phyloP scores from a whole-genome alignment of 805 yeast genomes.

The Hanseniaspora lindneri region DNA sequence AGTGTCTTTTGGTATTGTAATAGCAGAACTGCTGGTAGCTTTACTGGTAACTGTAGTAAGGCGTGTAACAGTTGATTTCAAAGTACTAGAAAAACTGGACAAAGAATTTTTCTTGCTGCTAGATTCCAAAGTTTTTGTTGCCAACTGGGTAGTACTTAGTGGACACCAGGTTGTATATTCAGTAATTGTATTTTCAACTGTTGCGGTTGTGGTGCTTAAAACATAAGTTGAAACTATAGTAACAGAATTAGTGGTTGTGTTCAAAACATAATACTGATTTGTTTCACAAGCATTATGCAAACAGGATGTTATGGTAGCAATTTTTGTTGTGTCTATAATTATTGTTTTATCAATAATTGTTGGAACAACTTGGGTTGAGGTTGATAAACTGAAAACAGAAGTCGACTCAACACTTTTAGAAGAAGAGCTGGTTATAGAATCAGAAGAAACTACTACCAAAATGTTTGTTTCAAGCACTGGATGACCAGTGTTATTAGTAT shows the following conservation, averaged over 20 bases:
- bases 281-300: constrained; percentile 9
- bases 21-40: neutral
- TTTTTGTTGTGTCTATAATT: constrained; percentile 8
- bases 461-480: no score
- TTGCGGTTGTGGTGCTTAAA: constrained; percentile 1
- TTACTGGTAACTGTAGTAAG: no score
- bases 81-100: no score
- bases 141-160: constrained; percentile 1
- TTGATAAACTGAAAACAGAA: neutral
- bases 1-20: neutral
- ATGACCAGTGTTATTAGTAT: no score
- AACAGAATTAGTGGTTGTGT: neutral
- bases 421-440: constrained; percentile 1
- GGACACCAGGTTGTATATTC: constrained; percentile 16
- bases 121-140: neutral
- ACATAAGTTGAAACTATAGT: constrained; percentile 6
- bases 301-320: constrained; percentile 13
- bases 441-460: no score
- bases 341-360: constrained; percentile 10
- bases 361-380: neutral
- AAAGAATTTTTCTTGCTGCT: no score
- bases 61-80: no score
- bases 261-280: constrained; percentile 1
- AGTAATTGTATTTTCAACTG: constrained; percentile 5
- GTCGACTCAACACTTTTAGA: constrained; percentile 8